phyloP scores from a whole-genome alignment of 169 alveolate species.

The Plasmodium billcollinsi region DNA sequence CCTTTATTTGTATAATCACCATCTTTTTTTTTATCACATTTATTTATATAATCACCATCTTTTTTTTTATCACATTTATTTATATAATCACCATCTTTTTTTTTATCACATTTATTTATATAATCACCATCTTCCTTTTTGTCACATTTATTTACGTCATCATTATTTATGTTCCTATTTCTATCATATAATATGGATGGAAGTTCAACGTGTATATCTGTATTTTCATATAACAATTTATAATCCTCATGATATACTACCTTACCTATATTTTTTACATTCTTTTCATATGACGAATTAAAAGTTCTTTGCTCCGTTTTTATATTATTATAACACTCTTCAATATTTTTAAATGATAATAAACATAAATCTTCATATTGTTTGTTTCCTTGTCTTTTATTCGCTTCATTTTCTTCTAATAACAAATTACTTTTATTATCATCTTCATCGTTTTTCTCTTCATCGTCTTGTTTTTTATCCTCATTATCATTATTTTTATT shows the following conservation, averaged over 20 bases:
- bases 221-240: slow-evolving; percentile 40
- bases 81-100: too few species aligned
- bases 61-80: too few species aligned
- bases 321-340: too few species aligned
- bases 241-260: slow-evolving; percentile 27
- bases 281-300: background rate
- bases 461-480: background rate
- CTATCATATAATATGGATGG: slow-evolving; percentile 5
- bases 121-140: background rate
- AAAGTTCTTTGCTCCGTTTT: too few species aligned
- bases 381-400: background rate
- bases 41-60: background rate
- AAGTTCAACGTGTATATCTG: slow-evolving; percentile 39
- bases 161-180: background rate
- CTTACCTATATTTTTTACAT: background rate
- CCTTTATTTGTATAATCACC: background rate
- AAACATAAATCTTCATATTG: too few species aligned
- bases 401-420: background rate
- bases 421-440: background rate
- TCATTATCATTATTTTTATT: background rate
- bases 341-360: too few species aligned
- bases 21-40: background rate
- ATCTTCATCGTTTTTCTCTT: background rate
- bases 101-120: background rate
- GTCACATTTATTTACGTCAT: background rate